Evolutionary conservation across 495 filamentous ascomycete genomes (phyloP).

Genomic region (Xylaria bambusicola): DNA sequence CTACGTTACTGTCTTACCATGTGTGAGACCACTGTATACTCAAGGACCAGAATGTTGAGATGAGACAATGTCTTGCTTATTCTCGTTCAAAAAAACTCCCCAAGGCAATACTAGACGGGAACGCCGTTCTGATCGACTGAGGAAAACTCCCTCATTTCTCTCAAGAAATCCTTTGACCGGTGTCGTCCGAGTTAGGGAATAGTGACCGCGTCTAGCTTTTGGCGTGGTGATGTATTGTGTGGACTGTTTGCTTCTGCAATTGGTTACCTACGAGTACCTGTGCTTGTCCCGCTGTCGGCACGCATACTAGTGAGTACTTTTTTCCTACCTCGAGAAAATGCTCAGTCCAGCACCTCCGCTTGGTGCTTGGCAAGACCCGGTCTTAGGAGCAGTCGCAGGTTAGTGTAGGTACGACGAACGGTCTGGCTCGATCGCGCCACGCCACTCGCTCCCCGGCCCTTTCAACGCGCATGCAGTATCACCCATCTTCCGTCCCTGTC

Average conservation of each 20-base stretch:
- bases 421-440: constrained; percentile 7
- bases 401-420: neutral
- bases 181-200: constrained; percentile 8
- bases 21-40: no score
- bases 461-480: neutral
- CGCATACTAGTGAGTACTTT: constrained; percentile 4
- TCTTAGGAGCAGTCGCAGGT: neutral
- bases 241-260: no score
- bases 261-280: no score
- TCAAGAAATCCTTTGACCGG: neutral
- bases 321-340: neutral
- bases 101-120: no score
- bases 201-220: neutral
- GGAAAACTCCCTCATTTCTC: constrained; percentile 1
- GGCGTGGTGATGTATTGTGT: no score
- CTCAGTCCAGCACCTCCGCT: neutral
- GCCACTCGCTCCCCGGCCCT: neutral
- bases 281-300: neutral
- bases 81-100: no score
- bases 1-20: no score
- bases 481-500: neutral
- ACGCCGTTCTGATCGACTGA: no score
- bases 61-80: no score
- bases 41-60: no score
- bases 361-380: neutral